Evolutionary conservation across 257 asterid genomes (phyloP), one percentile per base, ranked within the genome.

Genomic region (Scutellaria barbata): DNA sequence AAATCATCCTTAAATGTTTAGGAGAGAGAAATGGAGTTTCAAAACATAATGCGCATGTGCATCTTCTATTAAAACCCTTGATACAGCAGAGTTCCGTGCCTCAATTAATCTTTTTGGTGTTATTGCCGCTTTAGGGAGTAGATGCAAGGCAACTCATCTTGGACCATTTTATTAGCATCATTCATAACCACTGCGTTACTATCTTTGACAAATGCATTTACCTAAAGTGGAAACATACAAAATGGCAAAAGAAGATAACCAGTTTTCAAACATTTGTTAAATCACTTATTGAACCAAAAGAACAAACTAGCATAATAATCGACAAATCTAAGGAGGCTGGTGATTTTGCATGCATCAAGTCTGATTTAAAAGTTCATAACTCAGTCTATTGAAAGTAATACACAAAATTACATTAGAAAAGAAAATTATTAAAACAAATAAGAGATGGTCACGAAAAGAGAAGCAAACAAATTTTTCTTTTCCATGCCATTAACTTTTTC

Each of bases 261-360:
- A 14, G 62, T 66, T 16, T 51, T 1, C 41, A 10, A 62, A 48
- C 58, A 62, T 39, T 48, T 48, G 61, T 10, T 42, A 45, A 50
- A 35, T 72, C 52, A 35, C 42, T 60, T 60, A 8, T 59, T 11
- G 50, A 62, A 42, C 50, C 18, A 66, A 20, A n/a, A 39, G 59
- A 25, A 20, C 30, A 58, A 47, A 59, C 33, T n/a, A 17, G 52
- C 42, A 41, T 16, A 47, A 46, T 12, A 30, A 66, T 48, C 37
- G n/a, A 74, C 56, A 67, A 67, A 58, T 22, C 50, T 35, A 39
- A 64, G 48, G 39, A 39, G 39, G 54, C 74, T 12, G 22, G 69
- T 22, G 25, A 22, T 22, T 22, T 22, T 22, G 25, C 25, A 22
- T 22, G 25, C 25, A 1, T 22, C 25, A 22, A 22, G 25, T 22